phyloP scores from a whole-genome alignment of 2,329 filamentous ascomycete species.

The Neofusicoccum parvum region DNA sequence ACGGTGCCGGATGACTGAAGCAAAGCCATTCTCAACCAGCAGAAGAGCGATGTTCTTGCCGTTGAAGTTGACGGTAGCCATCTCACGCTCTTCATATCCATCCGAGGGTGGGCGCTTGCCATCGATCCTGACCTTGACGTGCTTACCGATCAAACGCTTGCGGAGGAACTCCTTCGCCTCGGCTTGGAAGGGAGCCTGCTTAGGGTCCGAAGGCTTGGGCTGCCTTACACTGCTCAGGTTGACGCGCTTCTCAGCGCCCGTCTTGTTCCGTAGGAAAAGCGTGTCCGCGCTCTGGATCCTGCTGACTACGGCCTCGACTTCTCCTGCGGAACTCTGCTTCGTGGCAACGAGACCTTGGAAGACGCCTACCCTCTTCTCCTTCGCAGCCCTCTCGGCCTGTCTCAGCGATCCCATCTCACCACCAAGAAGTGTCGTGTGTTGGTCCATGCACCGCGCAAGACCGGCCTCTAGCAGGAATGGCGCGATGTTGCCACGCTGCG shows the following conservation, averaged over 20 bases:
- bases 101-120: conserved; percentile 88
- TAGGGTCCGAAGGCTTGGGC: conserved; percentile 83
- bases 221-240: conserved; percentile 91
- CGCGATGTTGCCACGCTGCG: conserved; percentile 82
- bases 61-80: conserved; percentile 81
- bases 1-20: conserved; percentile 90
- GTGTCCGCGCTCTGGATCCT: conserved; percentile 89
- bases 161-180: conserved; percentile 96
- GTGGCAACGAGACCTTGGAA: conserved; percentile 77
- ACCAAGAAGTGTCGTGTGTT: conserved; percentile 91
- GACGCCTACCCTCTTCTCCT: conserved; percentile 72
- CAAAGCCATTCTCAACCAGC: conserved; percentile 90
- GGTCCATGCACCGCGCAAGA: conserved; percentile 89
- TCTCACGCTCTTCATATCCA: conserved; percentile 91
- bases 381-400: conserved; percentile 83
- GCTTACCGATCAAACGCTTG: conserved; percentile 93
- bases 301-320: conserved; percentile 79
- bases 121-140: conserved; percentile 85
- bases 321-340: conserved; percentile 62
- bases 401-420: conserved; percentile 83
- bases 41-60: conserved; percentile 83
- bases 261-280: conserved; percentile 81
- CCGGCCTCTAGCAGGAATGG: conserved; percentile 88
- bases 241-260: conserved; percentile 83
- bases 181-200: conserved; percentile 84